Evolutionary conservation across 2,329 filamentous ascomycete species (phyloP).

Genomic region (Ophiocordyceps camponoti-floridani): DNA sequence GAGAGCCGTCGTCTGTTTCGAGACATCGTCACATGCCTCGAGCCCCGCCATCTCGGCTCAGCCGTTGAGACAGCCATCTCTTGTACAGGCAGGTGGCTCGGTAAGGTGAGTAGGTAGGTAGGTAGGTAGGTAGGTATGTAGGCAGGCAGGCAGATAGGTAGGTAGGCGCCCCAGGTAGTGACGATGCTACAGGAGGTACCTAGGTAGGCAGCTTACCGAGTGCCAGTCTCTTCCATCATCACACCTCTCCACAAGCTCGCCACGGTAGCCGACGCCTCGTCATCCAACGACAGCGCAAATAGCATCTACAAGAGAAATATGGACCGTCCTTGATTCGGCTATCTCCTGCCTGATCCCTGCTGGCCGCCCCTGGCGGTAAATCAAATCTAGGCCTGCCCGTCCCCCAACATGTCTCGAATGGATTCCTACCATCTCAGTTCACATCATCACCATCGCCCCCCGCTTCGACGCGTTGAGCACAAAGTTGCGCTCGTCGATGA

Average conservation of each 20-base stretch:
- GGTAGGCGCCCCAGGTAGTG: no score
- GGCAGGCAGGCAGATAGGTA: no score
- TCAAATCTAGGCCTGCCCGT: conserved; percentile 1
- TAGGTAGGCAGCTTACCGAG: no score
- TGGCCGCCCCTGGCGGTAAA: not conserved
- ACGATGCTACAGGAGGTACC: no score
- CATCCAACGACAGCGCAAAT: not conserved
- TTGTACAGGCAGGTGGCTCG: no score
- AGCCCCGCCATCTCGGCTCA: no score
- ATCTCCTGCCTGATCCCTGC: not conserved
- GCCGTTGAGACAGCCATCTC: no score
- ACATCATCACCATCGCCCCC: not conserved
- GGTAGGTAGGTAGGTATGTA: no score
- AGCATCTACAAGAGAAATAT: not conserved
- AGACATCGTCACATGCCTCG: no score
- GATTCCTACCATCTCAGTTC: not conserved
- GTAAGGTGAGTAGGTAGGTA: no score
- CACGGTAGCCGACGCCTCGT: not conserved
- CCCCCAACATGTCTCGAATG: conserved; percentile 1
- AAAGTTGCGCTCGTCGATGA: conserved; percentile 20
- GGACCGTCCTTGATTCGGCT: not conserved
- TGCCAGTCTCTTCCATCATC: no score
- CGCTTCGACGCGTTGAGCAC: conserved; percentile 1
- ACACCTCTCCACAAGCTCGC: not conserved
- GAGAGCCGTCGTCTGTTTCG: no score